Base-by-base conservation (phyloP, 306 rosid species). In the Pyrus bretschneideri region DNA sequence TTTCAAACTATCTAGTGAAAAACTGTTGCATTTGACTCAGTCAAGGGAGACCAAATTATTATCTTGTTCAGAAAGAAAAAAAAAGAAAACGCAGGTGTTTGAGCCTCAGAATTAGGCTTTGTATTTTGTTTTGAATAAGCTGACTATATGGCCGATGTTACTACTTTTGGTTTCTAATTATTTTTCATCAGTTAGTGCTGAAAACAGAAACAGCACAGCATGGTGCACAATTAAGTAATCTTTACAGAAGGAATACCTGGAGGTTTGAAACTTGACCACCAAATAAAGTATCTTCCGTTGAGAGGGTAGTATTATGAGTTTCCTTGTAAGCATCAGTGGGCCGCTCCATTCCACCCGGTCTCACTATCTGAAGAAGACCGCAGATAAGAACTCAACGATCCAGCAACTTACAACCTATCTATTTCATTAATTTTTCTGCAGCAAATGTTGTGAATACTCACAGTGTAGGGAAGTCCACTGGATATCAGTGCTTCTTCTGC, bases 331-430 rank as follows among this genome's bases (percentile, higher is more conserved):
- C 74, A 83, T 95, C 98, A n/a, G 98, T 95, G 25, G 98, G 98
- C 72, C 98, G 81, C 82, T 95, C 98, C 98, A 95, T 92, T 67
- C 98, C 98, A 51, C 98, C 98, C 11, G 98, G 98, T 84, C 98
- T 90, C 86, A 95, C 97, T 77, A 95, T 92, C 98, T 95, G 96
- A 82, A 83, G 49, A 79, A 82, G 38, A 69, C n/a, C 74, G 76
- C 40, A 69, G 31, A 25, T 60, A 38, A 73, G 75, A 75, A 71
- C 17, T 22, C n/a, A 62, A 68, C 76, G 54, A 67, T 64, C 27
- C 54, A 46, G 67, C 69, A 60, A 60, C 9, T 10, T 27, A 58
- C 63, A 74, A 72, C 29, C 23, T 30, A 58, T 35, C n/a, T n/a
- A 40, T 60, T 46, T 58, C 21, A 55, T 11, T 19, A 76, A 65